These are phyloP conservation scores for Starmerella floris DNA, from an alignment of 805 yeast species.

Conservation along the genomic window DNA sequence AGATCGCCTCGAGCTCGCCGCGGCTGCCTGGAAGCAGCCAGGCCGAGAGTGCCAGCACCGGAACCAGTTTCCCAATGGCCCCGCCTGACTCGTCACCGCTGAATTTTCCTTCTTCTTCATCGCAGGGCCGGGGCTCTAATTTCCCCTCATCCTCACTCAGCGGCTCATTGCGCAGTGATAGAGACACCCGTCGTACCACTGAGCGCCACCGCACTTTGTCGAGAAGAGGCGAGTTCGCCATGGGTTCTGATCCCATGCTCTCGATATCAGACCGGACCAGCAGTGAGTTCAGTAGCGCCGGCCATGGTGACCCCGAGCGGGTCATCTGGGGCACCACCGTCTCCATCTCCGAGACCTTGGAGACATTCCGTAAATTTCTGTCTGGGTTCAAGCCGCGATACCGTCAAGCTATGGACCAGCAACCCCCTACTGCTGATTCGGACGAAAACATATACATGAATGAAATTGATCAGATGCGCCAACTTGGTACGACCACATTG, in stretches of 20 bases:
- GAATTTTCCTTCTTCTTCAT: constrained; percentile 18
- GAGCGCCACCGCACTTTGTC: constrained; percentile 2
- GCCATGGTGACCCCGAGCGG: constrained; percentile 50
- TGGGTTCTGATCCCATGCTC: constrained; percentile 8
- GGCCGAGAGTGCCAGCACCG: neutral
- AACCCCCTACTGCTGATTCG: constrained; percentile 32
- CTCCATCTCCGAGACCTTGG: constrained; percentile 75
- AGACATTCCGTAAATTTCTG: constrained; percentile 66
- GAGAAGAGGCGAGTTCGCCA: constrained; percentile 19
- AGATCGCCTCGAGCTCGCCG: neutral
- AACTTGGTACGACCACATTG: constrained; percentile 65
- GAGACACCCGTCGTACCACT: constrained; percentile 12
- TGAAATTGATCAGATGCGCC: constrained; percentile 59
- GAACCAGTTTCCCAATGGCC: neutral
- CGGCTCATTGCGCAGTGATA: constrained; percentile 15
- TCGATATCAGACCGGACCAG: neutral
- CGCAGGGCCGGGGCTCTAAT: neutral
- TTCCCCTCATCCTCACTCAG: constrained; percentile 8
- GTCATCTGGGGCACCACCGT: constrained; percentile 99
- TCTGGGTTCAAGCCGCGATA: constrained; percentile 71
- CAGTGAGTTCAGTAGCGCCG: constrained; percentile 2
- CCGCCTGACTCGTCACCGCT: constrained; percentile 18
- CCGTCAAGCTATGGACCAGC: constrained; percentile 41
- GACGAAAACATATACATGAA: constrained; percentile 63
- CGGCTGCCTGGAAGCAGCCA: neutral